A percentile compares a stretch with the other conserved stretches of the same genome.
Conservation (phyloP, 345 rosid genomes). For the Dimocarpus longan region DNA sequence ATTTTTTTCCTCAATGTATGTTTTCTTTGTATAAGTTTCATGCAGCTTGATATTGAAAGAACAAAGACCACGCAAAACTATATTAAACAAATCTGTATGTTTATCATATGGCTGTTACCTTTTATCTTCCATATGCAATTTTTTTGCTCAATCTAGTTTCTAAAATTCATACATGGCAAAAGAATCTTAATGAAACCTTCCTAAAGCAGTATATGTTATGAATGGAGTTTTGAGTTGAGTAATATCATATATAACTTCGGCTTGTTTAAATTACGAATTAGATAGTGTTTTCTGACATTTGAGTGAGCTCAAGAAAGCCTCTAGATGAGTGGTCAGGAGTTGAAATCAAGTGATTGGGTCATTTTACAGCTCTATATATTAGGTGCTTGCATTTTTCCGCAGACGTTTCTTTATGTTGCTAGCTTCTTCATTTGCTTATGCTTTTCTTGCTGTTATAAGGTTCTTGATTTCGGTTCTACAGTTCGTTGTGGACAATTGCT, state of each 20-base stretch:
- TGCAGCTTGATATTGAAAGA: too few relatives aligned
- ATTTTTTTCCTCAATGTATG: background rate
- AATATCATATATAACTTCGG: background rate
- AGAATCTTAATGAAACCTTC: constrained; percentile 1
- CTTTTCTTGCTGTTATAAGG: background rate
- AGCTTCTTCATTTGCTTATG: background rate
- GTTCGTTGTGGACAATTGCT: background rate
- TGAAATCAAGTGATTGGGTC: background rate
- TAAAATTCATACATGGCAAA: background rate
- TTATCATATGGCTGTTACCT: background rate
- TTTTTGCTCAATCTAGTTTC: background rate
- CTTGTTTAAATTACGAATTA: background rate
- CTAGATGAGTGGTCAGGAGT: background rate
- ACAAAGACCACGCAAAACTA: background rate
- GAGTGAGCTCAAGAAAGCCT: background rate
- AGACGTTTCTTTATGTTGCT: background rate
- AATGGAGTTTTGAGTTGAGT: background rate
- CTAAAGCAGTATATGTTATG: background rate
- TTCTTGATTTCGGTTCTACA: background rate
- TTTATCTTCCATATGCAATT: background rate
- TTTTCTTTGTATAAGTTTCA: background rate
- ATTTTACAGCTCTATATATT: background rate
- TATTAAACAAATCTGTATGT: background rate
- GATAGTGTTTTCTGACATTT: background rate
- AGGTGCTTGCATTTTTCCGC: background rate